Conservation (phyloP, 352 stramenopile species). For the Globisporangium parvum region DNA sequence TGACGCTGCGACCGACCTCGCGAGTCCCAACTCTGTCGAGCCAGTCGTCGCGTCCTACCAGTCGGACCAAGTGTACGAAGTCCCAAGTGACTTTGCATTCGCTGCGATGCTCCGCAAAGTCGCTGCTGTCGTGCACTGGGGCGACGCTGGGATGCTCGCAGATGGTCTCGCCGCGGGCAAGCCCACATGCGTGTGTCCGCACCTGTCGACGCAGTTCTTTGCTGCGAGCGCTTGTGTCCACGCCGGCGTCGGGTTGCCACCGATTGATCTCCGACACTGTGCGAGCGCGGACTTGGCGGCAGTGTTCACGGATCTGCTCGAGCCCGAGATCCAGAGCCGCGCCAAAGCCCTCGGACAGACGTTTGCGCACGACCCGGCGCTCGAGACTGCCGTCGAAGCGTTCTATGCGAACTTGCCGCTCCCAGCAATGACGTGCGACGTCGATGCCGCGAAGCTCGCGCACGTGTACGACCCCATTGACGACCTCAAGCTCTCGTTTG, state of each 20-base stretch:
- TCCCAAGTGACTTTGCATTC: conserved; percentile 74
- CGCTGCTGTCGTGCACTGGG: conserved; percentile 40
- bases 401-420: conserved; percentile 67
- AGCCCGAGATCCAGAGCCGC: conserved; percentile 16
- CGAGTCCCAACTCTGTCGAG: too few relatives aligned
- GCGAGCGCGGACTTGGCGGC: conserved; percentile 35
- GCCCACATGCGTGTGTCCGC: too few relatives aligned
- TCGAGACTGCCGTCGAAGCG: conserved; percentile 40
- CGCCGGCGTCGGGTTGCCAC: conserved; percentile 66
- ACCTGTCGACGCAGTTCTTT: too few relatives aligned
- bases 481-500: conserved; percentile 73
- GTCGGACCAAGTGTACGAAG: conserved; percentile 51
- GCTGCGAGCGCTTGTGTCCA: conserved; percentile 69
- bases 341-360: conserved; percentile 25
- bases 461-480: conserved; percentile 55
- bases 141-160: conserved; percentile 86
- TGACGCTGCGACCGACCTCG: too few relatives aligned
- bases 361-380: conserved; percentile 27
- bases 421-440: conserved; percentile 60
- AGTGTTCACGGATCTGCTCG: conserved; percentile 32
- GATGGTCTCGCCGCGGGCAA: conserved; percentile 63
- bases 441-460: conserved; percentile 54
- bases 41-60: too few relatives aligned
- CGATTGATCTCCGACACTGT: too few relatives aligned
- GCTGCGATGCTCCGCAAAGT: conserved; percentile 34